Evolutionary conservation across 208 protist species (phyloP).

Genomic region (Novymonas esmeraldas): DNA sequence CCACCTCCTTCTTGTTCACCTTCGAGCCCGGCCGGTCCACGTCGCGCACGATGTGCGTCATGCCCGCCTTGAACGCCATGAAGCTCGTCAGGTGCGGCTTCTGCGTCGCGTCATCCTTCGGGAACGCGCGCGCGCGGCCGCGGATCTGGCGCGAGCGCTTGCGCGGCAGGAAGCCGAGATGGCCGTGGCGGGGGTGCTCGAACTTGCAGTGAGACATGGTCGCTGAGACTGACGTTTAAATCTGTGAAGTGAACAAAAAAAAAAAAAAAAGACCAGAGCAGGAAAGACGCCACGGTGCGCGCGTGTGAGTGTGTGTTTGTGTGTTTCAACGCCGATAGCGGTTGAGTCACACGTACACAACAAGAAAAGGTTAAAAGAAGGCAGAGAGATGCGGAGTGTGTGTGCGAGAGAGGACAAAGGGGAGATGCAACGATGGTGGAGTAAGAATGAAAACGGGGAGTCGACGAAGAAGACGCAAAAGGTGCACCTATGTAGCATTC

Average conservation of each 20-base stretch:
- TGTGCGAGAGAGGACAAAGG: not conserved
- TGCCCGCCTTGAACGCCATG: conserved; percentile 99
- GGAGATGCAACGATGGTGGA: not conserved
- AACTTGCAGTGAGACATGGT: conserved; percentile 97
- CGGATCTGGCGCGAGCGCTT: conserved; percentile 95
- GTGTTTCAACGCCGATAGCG: not conserved
- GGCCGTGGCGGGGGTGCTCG: conserved; percentile 97
- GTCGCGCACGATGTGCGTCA: conserved; percentile 99
- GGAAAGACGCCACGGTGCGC: too few relatives aligned
- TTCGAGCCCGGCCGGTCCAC: conserved; percentile 95
- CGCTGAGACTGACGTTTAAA: too few relatives aligned
- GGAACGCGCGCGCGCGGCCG: conserved; percentile 95
- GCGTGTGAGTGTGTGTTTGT: too few relatives aligned
- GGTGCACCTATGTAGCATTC: not conserved
- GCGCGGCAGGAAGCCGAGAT: conserved; percentile 97
- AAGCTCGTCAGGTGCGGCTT: conserved; percentile 97
- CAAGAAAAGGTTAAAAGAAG: not conserved
- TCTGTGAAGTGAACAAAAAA: too few relatives aligned
- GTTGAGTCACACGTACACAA: not conserved
- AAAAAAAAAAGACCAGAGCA: too few relatives aligned
- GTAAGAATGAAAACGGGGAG: not conserved
- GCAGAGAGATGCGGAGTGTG: not conserved
- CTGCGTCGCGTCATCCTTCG: conserved; percentile 95
- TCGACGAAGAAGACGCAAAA: not conserved
- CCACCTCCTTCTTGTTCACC: conserved; percentile 99